A percentile compares a stretch with the other conserved stretches of the same genome.
phyloP scores from a whole-genome alignment of 768 basidiomycete species.

The Amanita fuliginea region DNA sequence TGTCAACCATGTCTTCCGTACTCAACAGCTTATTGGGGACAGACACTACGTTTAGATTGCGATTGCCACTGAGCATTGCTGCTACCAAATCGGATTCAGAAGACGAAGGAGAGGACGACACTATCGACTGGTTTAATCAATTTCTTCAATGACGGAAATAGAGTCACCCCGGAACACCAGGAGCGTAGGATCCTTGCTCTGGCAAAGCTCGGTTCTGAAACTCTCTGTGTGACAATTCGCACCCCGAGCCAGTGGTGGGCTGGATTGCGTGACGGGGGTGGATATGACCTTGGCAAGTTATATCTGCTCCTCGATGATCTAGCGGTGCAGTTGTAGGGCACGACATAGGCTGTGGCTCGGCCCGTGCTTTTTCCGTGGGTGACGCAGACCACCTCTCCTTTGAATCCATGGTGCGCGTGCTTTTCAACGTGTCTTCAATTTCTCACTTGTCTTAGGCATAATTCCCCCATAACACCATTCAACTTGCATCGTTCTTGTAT shows the following conservation, averaged over 20 bases:
- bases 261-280: not conserved
- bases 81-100: not conserved
- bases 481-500: too few relatives aligned
- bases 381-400: not conserved
- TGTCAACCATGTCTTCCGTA: not conserved
- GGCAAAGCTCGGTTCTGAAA: slow-evolving; percentile 1
- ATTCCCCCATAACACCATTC: not conserved
- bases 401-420: not conserved
- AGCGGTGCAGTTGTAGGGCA: not conserved
- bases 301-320: not conserved
- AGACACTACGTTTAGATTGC: not conserved
- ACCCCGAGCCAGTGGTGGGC: slow-evolving; percentile 1
- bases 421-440: not conserved
- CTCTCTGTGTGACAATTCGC: slow-evolving; percentile 7
- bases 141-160: not conserved
- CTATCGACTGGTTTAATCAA: not conserved
- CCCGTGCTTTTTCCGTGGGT: not conserved
- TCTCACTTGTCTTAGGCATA: not conserved
- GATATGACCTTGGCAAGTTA: not conserved
- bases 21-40: not conserved
- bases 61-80: not conserved
- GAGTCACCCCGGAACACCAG: not conserved
- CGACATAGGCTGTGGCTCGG: not conserved
- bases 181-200: not conserved
- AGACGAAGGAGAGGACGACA: not conserved